Evolutionary conservation across 1,284 basidiomycete species (phyloP).

Genomic region (Neolentinus lepideus): DNA sequence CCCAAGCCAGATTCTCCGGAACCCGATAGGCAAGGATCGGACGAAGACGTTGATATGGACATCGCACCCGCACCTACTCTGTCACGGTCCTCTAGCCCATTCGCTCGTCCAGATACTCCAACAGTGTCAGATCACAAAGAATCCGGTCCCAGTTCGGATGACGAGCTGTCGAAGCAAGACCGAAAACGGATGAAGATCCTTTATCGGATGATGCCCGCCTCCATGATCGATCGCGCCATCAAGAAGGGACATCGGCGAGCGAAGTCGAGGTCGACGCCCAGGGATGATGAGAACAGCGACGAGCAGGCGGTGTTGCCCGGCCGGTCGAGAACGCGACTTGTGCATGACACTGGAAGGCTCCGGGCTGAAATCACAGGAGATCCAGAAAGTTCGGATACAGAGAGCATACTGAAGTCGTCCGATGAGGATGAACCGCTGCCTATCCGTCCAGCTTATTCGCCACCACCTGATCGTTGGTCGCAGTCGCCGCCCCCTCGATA

Average conservation of each 20-base stretch:
- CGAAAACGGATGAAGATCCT: conserved; percentile 21
- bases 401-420: neutral
- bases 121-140: neutral
- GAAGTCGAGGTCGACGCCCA: conserved; percentile 4
- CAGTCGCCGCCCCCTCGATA: neutral
- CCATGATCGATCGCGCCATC: conserved; percentile 30
- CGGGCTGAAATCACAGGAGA: conserved; percentile 34
- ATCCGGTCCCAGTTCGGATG: neutral
- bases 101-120: neutral
- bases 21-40: too few relatives aligned
- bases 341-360: conserved; percentile 17
- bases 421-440: neutral
- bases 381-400: conserved; percentile 35
- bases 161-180: neutral
- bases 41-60: neutral
- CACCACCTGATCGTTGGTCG: conserved; percentile 13
- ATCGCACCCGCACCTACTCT: neutral
- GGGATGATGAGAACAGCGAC: conserved; percentile 25
- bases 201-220: conserved; percentile 34
- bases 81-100: neutral
- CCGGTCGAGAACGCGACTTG: conserved; percentile 30
- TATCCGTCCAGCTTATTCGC: conserved; percentile 8
- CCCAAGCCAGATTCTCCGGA: too few relatives aligned
- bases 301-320: conserved; percentile 33
- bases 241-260: conserved; percentile 7